Conservation (phyloP, 2,329 filamentous ascomycete genomes). For the Aspergillus sergii region DNA sequence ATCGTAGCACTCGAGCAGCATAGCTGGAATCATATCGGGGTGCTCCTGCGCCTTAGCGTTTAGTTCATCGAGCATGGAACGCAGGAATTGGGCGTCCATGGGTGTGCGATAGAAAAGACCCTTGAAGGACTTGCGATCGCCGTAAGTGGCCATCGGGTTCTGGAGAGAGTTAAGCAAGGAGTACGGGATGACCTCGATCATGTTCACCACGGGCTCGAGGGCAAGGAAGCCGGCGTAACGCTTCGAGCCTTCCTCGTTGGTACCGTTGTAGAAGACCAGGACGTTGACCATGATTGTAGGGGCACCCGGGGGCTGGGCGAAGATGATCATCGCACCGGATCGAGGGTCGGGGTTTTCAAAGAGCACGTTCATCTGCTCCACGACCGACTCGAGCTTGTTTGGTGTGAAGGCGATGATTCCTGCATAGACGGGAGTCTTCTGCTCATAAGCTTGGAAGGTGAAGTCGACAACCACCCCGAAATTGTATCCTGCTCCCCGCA, state of each 20-base stretch:
- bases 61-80: slow-evolving; percentile 35
- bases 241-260: slow-evolving; percentile 36
- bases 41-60: slow-evolving; percentile 30
- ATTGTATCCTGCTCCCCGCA: slow-evolving; percentile 50
- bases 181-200: slow-evolving; percentile 46
- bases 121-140: slow-evolving; percentile 46
- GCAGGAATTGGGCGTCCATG: slow-evolving; percentile 37
- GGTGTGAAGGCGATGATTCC: slow-evolving; percentile 33
- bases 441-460: slow-evolving; percentile 38
- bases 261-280: slow-evolving; percentile 42
- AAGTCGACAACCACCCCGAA: slow-evolving; percentile 53
- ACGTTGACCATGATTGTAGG: slow-evolving; percentile 35
- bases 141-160: slow-evolving; percentile 42
- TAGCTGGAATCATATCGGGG: slow-evolving; percentile 30
- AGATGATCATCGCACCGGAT: slow-evolving; percentile 42
- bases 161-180: slow-evolving; percentile 42
- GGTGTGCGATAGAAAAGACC: slow-evolving; percentile 51
- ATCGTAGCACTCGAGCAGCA: slow-evolving; percentile 49
- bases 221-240: slow-evolving; percentile 43
- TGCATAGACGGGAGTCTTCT: slow-evolving; percentile 35
- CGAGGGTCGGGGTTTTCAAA: slow-evolving; percentile 61
- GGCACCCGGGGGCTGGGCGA: slow-evolving; percentile 33
- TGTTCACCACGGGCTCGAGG: slow-evolving; percentile 41
- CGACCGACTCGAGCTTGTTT: slow-evolving; percentile 26
- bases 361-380: slow-evolving; percentile 42